Percentiles rank a stretch among this genome's conserved stretches.
phyloP scores from a whole-genome alignment of 176 grass and related monocot genomes.

The Hyparrhenia diplandra region DNA sequence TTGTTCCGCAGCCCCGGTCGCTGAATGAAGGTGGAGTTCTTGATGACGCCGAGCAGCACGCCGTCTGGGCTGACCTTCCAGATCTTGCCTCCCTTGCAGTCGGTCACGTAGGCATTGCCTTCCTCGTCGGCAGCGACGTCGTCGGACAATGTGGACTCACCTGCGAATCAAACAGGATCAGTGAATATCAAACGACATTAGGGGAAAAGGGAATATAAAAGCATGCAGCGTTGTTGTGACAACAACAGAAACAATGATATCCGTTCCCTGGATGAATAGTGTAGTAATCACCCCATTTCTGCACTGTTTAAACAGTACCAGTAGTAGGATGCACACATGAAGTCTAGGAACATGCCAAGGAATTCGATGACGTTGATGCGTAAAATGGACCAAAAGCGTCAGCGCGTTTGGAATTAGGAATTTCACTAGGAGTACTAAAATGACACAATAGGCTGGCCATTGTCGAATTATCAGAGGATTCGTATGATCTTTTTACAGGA shows the following conservation, averaged over 20 bases:
- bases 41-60: constrained; percentile 54
- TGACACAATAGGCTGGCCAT: background rate
- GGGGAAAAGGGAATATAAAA: no score
- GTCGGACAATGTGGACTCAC: constrained; percentile 60
- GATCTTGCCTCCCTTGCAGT: constrained; percentile 62
- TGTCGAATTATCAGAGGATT: background rate
- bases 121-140: constrained; percentile 75
- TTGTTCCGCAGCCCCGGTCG: constrained; percentile 47
- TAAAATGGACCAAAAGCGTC: no score
- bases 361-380: no score
- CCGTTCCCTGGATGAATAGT: no score
- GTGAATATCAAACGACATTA: no score
- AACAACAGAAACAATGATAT: no score
- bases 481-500: background rate
- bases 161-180: constrained; percentile 24
- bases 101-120: constrained; percentile 82
- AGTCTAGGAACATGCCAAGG: no score
- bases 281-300: no score
- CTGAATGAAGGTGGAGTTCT: constrained; percentile 53
- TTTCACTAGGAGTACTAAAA: background rate
- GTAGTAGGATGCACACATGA: no score
- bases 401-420: no score
- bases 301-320: no score
- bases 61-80: constrained; percentile 81
- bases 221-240: no score